Percentiles rank a stretch among this genome's conserved stretches.
Conservation (phyloP, 1,139 yeast species). For the Candida buenavistaensis region DNA sequence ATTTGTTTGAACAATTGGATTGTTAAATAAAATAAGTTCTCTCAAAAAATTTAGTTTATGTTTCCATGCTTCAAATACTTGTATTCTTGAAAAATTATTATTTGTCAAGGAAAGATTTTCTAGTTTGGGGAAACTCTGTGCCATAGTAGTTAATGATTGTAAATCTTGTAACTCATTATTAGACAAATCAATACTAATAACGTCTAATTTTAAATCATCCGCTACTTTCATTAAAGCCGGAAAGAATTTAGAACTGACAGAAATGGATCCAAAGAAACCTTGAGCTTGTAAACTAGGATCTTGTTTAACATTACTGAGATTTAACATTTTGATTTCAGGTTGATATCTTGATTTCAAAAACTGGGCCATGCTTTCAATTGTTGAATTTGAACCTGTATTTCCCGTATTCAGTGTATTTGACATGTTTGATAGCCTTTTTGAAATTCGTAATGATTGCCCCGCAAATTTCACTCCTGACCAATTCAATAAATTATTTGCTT, state of each 20-base stretch:
- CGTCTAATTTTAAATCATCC: conserved; percentile 48
- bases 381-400: conserved; percentile 24
- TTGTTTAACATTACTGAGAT: conserved; percentile 63
- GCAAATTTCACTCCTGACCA: conserved; percentile 84
- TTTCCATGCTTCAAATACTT: conserved; percentile 72
- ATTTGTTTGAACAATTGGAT: conserved; percentile 57
- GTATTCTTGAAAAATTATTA: conserved; percentile 61
- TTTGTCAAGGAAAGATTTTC: conserved; percentile 78
- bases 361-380: conserved; percentile 61
- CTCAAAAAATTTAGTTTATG: conserved; percentile 71
- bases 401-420: conserved; percentile 16
- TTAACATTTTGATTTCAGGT: conserved; percentile 62
- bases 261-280: conserved; percentile 66
- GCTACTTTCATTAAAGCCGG: conserved; percentile 91
- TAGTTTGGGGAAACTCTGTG: conserved; percentile 72
- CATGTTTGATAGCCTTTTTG: conserved; percentile 29
- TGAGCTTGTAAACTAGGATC: conserved; percentile 62
- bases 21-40: conserved; percentile 74
- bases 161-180: conserved; percentile 68
- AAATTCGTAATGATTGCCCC: conserved; percentile 63
- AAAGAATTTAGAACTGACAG: conserved; percentile 74
- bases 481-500: conserved; percentile 57
- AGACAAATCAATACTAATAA: conserved; percentile 77
- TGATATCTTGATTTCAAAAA: conserved; percentile 71
- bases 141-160: conserved; percentile 59